Evolutionary conservation across 306 rosid species (phyloP).

Genomic region (Carpinus viminea): DNA sequence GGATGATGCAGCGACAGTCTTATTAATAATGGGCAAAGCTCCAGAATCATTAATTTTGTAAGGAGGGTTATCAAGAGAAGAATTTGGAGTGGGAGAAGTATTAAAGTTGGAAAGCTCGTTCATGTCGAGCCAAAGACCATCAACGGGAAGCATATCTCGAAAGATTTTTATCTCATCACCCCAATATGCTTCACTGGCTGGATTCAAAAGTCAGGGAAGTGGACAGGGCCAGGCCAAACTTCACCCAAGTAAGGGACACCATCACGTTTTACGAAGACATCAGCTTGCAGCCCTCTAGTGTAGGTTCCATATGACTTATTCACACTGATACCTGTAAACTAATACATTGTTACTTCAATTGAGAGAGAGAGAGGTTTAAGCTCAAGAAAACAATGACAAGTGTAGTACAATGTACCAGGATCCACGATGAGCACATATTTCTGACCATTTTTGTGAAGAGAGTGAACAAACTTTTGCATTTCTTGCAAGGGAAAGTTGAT

Average conservation of each 20-base stretch:
- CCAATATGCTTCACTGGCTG: slow-evolving; percentile 54
- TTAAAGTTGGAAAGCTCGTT: slow-evolving; percentile 77
- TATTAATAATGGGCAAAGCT: slow-evolving; percentile 39
- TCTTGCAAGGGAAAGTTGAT: slow-evolving; percentile 67
- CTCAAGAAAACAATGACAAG: neutral
- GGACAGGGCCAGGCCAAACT: slow-evolving; percentile 93
- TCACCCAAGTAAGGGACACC: slow-evolving; percentile 68
- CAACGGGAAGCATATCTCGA: slow-evolving; percentile 54
- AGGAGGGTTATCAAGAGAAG: slow-evolving; percentile 78
- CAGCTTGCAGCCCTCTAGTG: slow-evolving; percentile 65
- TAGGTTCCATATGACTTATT: slow-evolving; percentile 64
- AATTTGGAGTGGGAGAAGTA: slow-evolving; percentile 48
- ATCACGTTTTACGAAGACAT: slow-evolving; percentile 61
- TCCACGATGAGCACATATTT: slow-evolving; percentile 82
- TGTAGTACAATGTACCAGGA: slow-evolving; percentile 56
- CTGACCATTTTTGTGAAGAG: slow-evolving; percentile 74
- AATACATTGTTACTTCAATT: neutral
- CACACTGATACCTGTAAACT: slow-evolving; percentile 57
- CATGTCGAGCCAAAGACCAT: slow-evolving; percentile 94
- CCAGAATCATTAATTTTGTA: slow-evolving; percentile 61
- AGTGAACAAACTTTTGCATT: slow-evolving; percentile 56
- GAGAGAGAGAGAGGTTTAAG: neutral
- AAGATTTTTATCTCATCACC: slow-evolving; percentile 67
- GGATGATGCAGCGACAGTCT: slow-evolving; percentile 61
- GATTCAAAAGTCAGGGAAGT: slow-evolving; percentile 80